Conservation (phyloP, 2,329 filamentous ascomycete genomes). For the Esteya vermicola region DNA sequence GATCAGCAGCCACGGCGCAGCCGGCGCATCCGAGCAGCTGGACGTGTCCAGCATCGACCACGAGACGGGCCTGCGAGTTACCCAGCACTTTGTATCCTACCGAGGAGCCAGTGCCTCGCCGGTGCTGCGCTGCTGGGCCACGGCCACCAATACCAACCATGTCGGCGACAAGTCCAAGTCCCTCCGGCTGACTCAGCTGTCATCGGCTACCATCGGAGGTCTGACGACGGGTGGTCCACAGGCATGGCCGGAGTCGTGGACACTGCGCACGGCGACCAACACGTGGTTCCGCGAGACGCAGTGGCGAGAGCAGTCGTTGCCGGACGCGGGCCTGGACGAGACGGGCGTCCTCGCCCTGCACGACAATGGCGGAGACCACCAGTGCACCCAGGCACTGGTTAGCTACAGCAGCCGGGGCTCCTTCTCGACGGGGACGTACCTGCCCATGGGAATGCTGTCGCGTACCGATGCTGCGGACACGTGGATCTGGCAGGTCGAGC, state of each 20-base stretch:
- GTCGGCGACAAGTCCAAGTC: no score
- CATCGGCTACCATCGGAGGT: slow-evolving; percentile 13
- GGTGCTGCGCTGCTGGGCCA: slow-evolving; percentile 11
- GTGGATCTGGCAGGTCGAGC: slow-evolving; percentile 22
- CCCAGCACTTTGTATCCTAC: slow-evolving; percentile 12
- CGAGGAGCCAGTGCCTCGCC: slow-evolving; percentile 3
- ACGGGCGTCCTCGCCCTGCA: slow-evolving; percentile 12
- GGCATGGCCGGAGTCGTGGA: not conserved
- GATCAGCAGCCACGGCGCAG: not conserved
- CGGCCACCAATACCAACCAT: slow-evolving; percentile 12
- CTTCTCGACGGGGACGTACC: slow-evolving; percentile 16
- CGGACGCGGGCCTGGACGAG: slow-evolving; percentile 16
- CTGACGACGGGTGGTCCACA: slow-evolving; percentile 11
- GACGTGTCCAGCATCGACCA: slow-evolving; percentile 10
- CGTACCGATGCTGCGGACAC: slow-evolving; percentile 11
- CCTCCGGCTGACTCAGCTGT: slow-evolving; percentile 7
- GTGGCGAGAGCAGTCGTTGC: slow-evolving; percentile 15
- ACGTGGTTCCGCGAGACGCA: slow-evolving; percentile 20
- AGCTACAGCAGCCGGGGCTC: slow-evolving; percentile 14
- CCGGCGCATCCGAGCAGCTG: slow-evolving; percentile 2
- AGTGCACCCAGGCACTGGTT: slow-evolving; percentile 11
- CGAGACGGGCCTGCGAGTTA: slow-evolving; percentile 9
- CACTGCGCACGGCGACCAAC: slow-evolving; percentile 1
- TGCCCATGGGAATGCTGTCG: slow-evolving; percentile 18
- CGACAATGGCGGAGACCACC: slow-evolving; percentile 6